Base-by-base conservation (phyloP, 768 basidiomycete species). In the Suillus subaureus region DNA sequence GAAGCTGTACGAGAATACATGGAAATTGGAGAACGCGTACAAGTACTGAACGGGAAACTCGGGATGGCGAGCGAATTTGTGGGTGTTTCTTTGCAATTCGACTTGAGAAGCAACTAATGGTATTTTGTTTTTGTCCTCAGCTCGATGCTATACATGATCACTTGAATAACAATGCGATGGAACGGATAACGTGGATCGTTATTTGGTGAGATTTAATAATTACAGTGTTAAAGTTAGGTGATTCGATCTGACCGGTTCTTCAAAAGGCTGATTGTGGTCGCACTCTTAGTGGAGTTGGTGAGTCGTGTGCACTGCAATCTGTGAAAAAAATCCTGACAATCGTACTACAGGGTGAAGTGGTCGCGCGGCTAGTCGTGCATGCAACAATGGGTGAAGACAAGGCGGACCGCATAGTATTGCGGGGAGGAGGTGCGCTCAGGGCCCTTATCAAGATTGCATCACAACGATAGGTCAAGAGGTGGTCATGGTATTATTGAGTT, bases 1-100 rank as follows among this genome's bases (percentile, higher is more conserved):
- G 93, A 95, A 69, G 94, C 95, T 0, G 94, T 96, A 56, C 82
- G 94, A 64, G 96, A 96, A 70, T 98, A 98, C 73, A 94, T 97
- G 85, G 96, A 98, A 77, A 94, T 97, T 61, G 88, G 86, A 42
- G 87, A 84, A 5, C 78, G 96, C 42, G 94, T 96, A 37, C 86
- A 90, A 73, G 91, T 89, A 13, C 77, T 98, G 69, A 97, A 96
- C 73, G 96, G 97, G 74, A 91, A 93, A 68, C 78, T 97, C 43
- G 89, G 87, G 5, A 91, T 96, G 8, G 92, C 93, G 16, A 92
- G 92, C 70, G 94, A 94, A 79, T 86, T 98, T 75, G 93, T 96
- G 72, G 70, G 92, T 83, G 92, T 83, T 37, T 62, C 35, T 23
- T 2, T 61, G 42, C 61, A 58, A 61, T 64, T 42, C 43, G 42